phyloP scores from a whole-genome alignment of 352 stramenopile species.

The Thalassiosira hispida region DNA sequence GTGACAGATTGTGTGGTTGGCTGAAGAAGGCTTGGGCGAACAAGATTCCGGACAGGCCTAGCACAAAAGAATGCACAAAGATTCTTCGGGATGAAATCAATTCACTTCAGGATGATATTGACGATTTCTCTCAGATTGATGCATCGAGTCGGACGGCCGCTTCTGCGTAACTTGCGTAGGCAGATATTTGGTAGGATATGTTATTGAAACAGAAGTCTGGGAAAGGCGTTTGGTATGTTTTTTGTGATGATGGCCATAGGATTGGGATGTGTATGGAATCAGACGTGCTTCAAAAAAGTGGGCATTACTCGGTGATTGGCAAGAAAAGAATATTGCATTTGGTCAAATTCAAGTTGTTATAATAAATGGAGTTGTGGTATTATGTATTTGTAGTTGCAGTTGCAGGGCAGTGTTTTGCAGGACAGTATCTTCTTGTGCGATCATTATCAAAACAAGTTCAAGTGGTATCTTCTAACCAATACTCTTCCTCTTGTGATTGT shows the following conservation, averaged over 20 bases:
- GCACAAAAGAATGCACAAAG: constrained; percentile 68
- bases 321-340: background rate
- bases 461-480: constrained; percentile 6
- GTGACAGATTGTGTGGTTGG: constrained; percentile 27
- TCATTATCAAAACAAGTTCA: background rate
- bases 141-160: constrained; percentile 40
- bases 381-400: constrained; percentile 1
- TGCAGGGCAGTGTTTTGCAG: background rate
- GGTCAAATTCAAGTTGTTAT: no score
- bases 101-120: constrained; percentile 60
- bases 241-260: no score
- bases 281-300: no score
- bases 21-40: constrained; percentile 44
- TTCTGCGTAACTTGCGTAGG: constrained; percentile 5
- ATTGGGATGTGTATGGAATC: no score
- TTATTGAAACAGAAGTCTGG: background rate
- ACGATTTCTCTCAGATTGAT: constrained; percentile 52
- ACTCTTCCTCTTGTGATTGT: constrained; percentile 24
- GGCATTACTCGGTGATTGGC: background rate
- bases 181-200: no score
- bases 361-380: background rate
- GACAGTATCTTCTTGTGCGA: background rate
- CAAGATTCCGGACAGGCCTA: constrained; percentile 62
- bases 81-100: constrained; percentile 72
- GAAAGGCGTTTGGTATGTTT: constrained; percentile 10